These are phyloP conservation scores for Penicillium simplicissimum DNA, from an alignment of 495 filamentous ascomycete species.

Conservation along the genomic window DNA sequence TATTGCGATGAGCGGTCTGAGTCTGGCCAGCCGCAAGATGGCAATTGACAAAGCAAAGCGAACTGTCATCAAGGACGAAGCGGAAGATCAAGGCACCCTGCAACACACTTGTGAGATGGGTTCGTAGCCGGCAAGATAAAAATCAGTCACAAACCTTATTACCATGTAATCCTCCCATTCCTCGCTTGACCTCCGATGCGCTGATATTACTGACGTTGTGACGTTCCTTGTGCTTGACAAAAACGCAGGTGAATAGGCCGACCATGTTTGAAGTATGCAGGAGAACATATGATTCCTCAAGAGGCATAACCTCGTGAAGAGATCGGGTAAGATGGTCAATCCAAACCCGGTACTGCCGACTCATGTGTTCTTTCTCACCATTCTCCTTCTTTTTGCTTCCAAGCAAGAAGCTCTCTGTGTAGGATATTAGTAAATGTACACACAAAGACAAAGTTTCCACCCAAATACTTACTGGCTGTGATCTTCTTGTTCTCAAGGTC, in stretches of 20 bases:
- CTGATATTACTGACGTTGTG: constrained; percentile 72
- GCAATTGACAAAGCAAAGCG: constrained; percentile 95
- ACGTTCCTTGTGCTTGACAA: constrained; percentile 78
- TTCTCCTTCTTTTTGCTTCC: constrained; percentile 84
- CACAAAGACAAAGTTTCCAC: not conserved
- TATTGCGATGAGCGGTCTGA: constrained; percentile 85
- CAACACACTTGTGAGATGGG: constrained; percentile 16
- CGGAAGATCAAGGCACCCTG: constrained; percentile 87
- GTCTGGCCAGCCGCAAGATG: constrained; percentile 94
- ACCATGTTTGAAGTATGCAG: constrained; percentile 88
- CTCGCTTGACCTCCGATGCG: constrained; percentile 85
- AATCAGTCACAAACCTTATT: constrained; percentile 67
- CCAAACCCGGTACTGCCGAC: constrained; percentile 96
- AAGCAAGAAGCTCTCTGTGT: constrained; percentile 61
- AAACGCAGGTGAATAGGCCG: constrained; percentile 93
- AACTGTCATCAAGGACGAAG: constrained; percentile 87
- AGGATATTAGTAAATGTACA: constrained; percentile 18
- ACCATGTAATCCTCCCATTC: constrained; percentile 89
- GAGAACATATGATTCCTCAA: constrained; percentile 75
- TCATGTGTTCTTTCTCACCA: constrained; percentile 89
- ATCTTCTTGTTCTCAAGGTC: constrained; percentile 96
- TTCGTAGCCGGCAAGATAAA: not conserved
- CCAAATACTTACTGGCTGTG: constrained; percentile 72
- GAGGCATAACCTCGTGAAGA: constrained; percentile 81
- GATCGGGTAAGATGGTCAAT: constrained; percentile 78